Base-by-base conservation (phyloP, 177 flowering plant genomes). In the Telopea speciosissima region DNA sequence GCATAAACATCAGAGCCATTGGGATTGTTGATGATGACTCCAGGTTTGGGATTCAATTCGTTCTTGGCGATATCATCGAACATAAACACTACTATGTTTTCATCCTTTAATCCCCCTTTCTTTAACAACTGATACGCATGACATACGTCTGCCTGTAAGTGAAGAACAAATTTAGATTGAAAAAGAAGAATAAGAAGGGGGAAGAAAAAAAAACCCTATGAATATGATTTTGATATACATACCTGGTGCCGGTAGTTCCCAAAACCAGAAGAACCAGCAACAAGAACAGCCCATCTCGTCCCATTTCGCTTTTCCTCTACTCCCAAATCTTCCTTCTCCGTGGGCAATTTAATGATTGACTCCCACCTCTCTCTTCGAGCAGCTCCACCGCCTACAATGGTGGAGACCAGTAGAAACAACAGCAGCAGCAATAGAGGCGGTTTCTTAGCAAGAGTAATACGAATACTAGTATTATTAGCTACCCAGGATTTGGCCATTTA, bases 241-340 rank as follows among this genome's bases (percentile, higher is more conserved):
- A 90, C 96, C 93, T 94, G 97, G 74, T 94, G 99, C 71, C 99
- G 76, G 76, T 94, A 92, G 66, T 94, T 92, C 3, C 87, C 93
- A 66, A 26, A 94, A 0, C 97, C 93, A 10, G 73, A 76, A 1
- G 99, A 94, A 40, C 99, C 97, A 24, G 99, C 97, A 1, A 94
- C 96, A 10, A 92, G 93, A 79, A 94, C 90, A 16, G 95, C 99
- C 99, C 97, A 94, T 67, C 84, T 79, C 0, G 93, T 88, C 36
- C 93, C 90, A 7, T 60, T 33, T 24, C 73, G 77, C 6, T 78
- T 75, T 0, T 36, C 78, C 5, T 72, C 81, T 13, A 74, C 82
- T 16, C 1, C 77, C 62, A 74, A 10, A 17, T 73, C 83, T 1
- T 31, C 77, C 19, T 63, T 44, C 67, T 88, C 86, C 22, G 84